Evolutionary conservation across 148 eudicot genomes (phyloP), one percentile per base, ranked within the genome.

Genomic region (Chenopodium quinoa): DNA sequence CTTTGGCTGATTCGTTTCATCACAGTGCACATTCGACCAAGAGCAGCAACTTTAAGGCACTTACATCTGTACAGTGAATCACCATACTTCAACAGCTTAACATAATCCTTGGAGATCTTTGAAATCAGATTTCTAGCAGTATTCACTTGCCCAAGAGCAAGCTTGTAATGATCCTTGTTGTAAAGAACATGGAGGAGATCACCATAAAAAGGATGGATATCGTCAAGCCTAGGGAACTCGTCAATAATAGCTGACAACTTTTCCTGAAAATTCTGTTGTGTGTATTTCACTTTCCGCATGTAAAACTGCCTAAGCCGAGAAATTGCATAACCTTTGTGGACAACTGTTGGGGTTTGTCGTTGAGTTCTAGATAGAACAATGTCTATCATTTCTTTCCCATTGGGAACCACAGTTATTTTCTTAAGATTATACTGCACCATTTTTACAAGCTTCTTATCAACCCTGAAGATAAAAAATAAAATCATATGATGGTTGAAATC

Each of bases 141-240:
- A 75, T 95, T 95, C 16, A 95, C 87, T 76, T 95, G 98, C 23
- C 98, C 98, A 77, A 95, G 94, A 32, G 98, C 98, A 83, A 95
- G 97, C 80, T 95, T 95, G 94, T 95, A 95, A 80, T 95, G 97
- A 84, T 95, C 98, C 83, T 95, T 95, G 82, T 95, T 95, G 84
- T 93, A 95, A 11, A 95, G 90, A 64, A 95, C 97, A 86, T 95
- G 94, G 71, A 93, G 92, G 64, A 95, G 94, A 73, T 95, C 98
- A 13, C 98, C 97, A 69, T 95, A 95, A 84, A 95, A 95, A 79
- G 98, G 98, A 73, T 94, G 98, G 86, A 95, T 92, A 73, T 87
- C 95, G 76, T 91, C 92, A 9, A 95, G 94, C 71, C 97, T 87
- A 8, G 98, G 98, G 80, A 95, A 95, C 86, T 95, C 98, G 7